Percentiles rank a stretch among this genome's conserved stretches.
phyloP scores from a whole-genome alignment of 2,329 filamentous ascomycete genomes.

The Escovopsis sp. region DNA sequence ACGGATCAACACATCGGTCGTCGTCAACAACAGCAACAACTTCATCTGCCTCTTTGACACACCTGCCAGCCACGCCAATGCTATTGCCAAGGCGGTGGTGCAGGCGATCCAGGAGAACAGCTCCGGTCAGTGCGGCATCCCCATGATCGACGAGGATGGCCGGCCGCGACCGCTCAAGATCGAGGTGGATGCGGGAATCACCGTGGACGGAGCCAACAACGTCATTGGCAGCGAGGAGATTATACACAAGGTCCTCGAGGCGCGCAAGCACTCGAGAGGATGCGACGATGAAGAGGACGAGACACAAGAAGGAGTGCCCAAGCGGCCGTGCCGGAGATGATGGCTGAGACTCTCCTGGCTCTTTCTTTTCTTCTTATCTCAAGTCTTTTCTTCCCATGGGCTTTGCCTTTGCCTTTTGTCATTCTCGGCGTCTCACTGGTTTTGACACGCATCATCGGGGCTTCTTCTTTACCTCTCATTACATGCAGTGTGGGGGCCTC shows the following conservation, averaged over 20 bases:
- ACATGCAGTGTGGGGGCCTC: too few species aligned
- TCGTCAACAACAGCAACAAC: slow-evolving; percentile 33
- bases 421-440: too few species aligned
- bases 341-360: neutral
- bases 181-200: slow-evolving; percentile 30
- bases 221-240: slow-evolving; percentile 23
- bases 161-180: slow-evolving; percentile 26
- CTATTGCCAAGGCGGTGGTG: slow-evolving; percentile 30
- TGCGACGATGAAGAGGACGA: slow-evolving; percentile 9
- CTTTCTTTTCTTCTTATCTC: neutral
- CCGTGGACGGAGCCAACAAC: slow-evolving; percentile 29
- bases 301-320: slow-evolving; percentile 7
- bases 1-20: slow-evolving; percentile 32
- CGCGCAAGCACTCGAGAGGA: slow-evolving; percentile 9
- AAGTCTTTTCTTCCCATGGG: neutral
- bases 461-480: too few species aligned
- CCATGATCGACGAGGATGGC: slow-evolving; percentile 32
- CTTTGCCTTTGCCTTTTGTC: neutral
- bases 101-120: slow-evolving; percentile 28
- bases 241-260: slow-evolving; percentile 15
- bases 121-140: slow-evolving; percentile 23
- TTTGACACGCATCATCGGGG: too few species aligned
- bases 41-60: slow-evolving; percentile 28
- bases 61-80: slow-evolving; percentile 24
- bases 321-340: slow-evolving; percentile 11